Evolutionary conservation across 768 basidiomycete species (phyloP).

Genomic region (Phanerodontia chrysosporium): DNA sequence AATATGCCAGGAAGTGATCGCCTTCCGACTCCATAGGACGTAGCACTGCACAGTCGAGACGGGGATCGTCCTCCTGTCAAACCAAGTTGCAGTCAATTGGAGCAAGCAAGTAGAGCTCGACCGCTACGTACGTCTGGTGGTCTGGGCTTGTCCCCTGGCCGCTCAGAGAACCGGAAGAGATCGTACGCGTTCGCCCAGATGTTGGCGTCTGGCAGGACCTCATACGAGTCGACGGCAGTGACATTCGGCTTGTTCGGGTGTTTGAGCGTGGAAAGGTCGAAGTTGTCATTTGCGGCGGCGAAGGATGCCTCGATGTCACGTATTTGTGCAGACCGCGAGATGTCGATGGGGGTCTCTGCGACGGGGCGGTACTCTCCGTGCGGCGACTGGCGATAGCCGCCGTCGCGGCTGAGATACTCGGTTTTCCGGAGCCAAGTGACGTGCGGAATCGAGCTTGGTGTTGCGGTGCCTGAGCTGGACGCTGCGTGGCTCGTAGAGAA

Average conservation of each 20-base stretch:
- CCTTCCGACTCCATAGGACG: conserved; percentile 87
- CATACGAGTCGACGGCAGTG: conserved; percentile 75
- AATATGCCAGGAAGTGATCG: conserved; percentile 84
- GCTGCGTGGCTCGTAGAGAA: conserved; percentile 35
- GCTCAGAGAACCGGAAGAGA: conserved; percentile 79
- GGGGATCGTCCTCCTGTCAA: conserved; percentile 75
- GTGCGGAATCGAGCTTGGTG: conserved; percentile 42
- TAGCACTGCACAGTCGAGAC: conserved; percentile 80
- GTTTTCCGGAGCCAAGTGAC: conserved; percentile 93
- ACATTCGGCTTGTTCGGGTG: conserved; percentile 80
- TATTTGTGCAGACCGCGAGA: conserved; percentile 71
- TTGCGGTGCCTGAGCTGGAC: conserved; percentile 35
- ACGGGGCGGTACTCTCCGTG: conserved; percentile 53
- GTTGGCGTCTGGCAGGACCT: conserved; percentile 78
- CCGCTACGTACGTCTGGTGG: conserved; percentile 48
- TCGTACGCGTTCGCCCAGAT: conserved; percentile 91
- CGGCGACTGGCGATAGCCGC: conserved; percentile 37
- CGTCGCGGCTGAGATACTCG: conserved; percentile 76
- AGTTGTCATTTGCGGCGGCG: conserved; percentile 49
- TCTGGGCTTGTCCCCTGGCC: conserved; percentile 68
- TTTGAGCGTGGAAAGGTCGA: conserved; percentile 52
- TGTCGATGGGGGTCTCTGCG: conserved; percentile 48
- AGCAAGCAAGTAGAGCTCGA: not conserved
- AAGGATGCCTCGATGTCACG: conserved; percentile 80
- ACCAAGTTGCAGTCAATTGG: not conserved